A percentile compares a stretch with the other conserved stretches of the same genome.
Evolutionary conservation across 495 filamentous ascomycete genomes (phyloP).

Genomic region (Terfezia claveryi): DNA sequence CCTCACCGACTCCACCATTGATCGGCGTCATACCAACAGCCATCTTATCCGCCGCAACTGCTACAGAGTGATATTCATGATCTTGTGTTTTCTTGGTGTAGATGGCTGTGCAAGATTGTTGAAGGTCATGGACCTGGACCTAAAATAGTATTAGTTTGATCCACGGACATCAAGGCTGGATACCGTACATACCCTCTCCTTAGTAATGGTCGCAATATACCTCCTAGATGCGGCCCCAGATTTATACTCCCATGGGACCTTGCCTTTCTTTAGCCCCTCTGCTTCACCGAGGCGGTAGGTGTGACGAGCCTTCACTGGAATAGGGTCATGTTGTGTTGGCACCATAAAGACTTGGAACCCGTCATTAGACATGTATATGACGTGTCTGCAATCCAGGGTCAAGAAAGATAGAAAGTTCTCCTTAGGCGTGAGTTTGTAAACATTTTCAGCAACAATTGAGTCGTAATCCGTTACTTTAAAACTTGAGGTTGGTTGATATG

Average conservation of each 20-base stretch:
- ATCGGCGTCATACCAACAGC: constrained; percentile 12
- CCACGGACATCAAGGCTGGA: background rate
- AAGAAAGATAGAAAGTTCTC: constrained; percentile 14
- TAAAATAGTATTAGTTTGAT: background rate
- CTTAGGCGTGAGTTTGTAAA: constrained; percentile 14
- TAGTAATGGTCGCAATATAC: constrained; percentile 15
- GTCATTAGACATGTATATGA: constrained; percentile 13
- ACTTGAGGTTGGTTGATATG: background rate
- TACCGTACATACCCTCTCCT: constrained; percentile 9
- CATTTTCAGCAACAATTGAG: constrained; percentile 5
- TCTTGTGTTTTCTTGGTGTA: constrained; percentile 13
- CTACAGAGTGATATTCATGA: constrained; percentile 15
- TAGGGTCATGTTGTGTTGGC: constrained; percentile 5
- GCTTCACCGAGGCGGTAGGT: constrained; percentile 11
- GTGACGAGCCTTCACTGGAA: constrained; percentile 9
- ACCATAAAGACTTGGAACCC: constrained; percentile 16
- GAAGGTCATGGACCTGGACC: constrained; percentile 18
- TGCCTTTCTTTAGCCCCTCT: constrained; percentile 16
- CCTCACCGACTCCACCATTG: constrained; percentile 11
- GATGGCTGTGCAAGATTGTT: constrained; percentile 11
- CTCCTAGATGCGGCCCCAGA: constrained; percentile 12
- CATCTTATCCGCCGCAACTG: constrained; percentile 12
- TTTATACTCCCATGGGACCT: constrained; percentile 14
- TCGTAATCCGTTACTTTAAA: background rate
- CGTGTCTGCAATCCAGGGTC: constrained; percentile 12